A percentile compares a stretch with the other conserved stretches of the same genome.
phyloP scores from a whole-genome alignment of 106 monocot genomes.

The Phalaenopsis aphrodite region DNA sequence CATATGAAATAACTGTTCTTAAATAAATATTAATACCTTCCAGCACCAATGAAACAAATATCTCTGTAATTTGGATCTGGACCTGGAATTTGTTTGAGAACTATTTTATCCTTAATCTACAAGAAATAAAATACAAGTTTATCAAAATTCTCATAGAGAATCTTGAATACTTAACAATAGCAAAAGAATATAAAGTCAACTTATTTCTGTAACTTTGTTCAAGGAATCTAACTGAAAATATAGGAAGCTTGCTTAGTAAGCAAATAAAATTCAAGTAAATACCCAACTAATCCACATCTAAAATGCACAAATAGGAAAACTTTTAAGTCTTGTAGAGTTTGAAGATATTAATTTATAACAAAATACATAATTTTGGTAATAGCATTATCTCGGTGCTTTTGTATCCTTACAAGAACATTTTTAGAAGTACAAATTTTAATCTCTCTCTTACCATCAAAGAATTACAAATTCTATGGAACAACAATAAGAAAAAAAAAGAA shows the following conservation, averaged over 20 bases:
- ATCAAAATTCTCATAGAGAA: not conserved
- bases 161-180: not conserved
- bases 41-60: constrained; percentile 86
- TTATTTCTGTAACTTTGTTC: no score
- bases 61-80: constrained; percentile 83
- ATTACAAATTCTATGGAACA: not conserved
- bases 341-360: not conserved
- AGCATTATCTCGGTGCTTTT: not conserved
- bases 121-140: not conserved
- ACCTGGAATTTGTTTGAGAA: constrained; percentile 78
- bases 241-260: not conserved
- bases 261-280: not conserved
- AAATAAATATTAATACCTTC: constrained; percentile 38
- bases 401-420: not conserved
- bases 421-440: not conserved
- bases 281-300: not conserved
- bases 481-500: not conserved
- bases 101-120: constrained; percentile 52
- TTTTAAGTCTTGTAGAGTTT: not conserved
- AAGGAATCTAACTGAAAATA: not conserved
- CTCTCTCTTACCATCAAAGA: not conserved
- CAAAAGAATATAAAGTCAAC: not conserved
- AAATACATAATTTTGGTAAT: not conserved
- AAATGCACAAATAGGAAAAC: not conserved
- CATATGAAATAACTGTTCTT: not conserved